These are phyloP conservation scores for Angomonas desouzai DNA, from an alignment of 208 protist genomes.

Conservation along the genomic window DNA sequence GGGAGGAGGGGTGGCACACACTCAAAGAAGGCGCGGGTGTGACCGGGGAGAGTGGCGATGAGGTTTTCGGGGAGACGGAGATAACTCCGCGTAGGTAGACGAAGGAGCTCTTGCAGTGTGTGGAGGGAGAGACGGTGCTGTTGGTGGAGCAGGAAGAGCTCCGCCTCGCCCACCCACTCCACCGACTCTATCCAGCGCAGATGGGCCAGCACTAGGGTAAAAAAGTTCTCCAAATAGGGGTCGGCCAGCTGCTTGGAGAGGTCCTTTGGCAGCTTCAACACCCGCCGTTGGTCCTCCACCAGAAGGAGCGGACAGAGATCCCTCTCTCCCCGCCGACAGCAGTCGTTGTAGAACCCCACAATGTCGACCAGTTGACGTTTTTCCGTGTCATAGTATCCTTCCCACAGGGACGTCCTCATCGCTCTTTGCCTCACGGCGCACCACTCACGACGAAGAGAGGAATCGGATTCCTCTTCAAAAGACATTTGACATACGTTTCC, in stretches of 20 bases:
- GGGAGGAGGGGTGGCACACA: neutral
- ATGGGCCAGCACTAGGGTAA: neutral
- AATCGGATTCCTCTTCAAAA: neutral
- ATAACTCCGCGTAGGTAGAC: neutral
- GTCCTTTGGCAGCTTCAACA: neutral
- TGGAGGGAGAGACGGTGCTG: neutral
- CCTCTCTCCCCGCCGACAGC: neutral
- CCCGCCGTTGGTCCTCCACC: neutral
- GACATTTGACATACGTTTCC: no score
- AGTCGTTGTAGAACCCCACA: neutral
- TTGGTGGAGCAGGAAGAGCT: neutral
- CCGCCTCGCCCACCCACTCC: neutral
- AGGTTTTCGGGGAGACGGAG: neutral
- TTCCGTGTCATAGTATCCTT: neutral
- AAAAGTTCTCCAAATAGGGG: neutral
- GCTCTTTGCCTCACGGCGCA: neutral
- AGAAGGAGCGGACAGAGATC: neutral
- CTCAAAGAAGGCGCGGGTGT: conserved; percentile 4
- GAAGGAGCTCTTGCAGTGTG: neutral
- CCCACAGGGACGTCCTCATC: neutral
- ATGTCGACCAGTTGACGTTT: neutral
- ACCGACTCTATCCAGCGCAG: neutral
- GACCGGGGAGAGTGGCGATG: neutral
- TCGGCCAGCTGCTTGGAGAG: neutral
- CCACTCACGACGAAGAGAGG: neutral